Base-by-base conservation (phyloP, 371 early-diverging fungal species). In the Syncephalastrum contaminatum region DNA sequence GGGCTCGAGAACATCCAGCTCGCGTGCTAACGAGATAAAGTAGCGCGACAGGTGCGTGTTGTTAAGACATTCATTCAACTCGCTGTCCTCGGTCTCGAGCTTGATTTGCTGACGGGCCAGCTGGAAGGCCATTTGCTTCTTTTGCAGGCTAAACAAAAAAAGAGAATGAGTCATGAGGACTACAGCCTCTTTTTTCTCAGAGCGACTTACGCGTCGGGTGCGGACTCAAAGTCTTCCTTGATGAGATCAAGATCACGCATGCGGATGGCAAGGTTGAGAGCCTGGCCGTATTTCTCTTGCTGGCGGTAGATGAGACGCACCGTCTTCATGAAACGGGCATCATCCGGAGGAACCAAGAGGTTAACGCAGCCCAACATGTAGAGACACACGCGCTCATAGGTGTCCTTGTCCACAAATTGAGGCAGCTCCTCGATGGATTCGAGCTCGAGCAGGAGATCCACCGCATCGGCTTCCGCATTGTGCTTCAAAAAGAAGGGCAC, bases 391-490 rank as follows among this genome's bases (percentile, higher is more conserved):
- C 99, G 89, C 59, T 85, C 83, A 73, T 89, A 97, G 3, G 93
- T 95, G 55, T 96, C 85, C 72, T 90, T 89, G 78, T 95, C 95
- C 20, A 95, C 95, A 71, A 85, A 90, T 21, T 77, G 69, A 6
- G 85, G 80, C 12, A 98, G 65, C 53, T 86, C 65, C 48, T 89
- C 88, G 54, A 97, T 83, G 25, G 80, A 77, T 63, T 95, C 95
- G 51, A 97, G 64, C 73, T 97, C 96, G 41, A 94, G 63, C 58
- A 97, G 76, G 55, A 98, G 75, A 78, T 98, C 99, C 54, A 95
- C 93, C 8, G 98, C 98, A 73, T 98, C 99, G 4, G 95, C 94
- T 71, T 98, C 99, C 13, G 96, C 97, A 59, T 98, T 98, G 77
- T 97, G 95, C 44, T 91, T 84, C 68, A 98, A 73, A 65, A 96